Evolutionary conservation across 495 filamentous ascomycete genomes (phyloP).

Genomic region (Hamigera avellanea): DNA sequence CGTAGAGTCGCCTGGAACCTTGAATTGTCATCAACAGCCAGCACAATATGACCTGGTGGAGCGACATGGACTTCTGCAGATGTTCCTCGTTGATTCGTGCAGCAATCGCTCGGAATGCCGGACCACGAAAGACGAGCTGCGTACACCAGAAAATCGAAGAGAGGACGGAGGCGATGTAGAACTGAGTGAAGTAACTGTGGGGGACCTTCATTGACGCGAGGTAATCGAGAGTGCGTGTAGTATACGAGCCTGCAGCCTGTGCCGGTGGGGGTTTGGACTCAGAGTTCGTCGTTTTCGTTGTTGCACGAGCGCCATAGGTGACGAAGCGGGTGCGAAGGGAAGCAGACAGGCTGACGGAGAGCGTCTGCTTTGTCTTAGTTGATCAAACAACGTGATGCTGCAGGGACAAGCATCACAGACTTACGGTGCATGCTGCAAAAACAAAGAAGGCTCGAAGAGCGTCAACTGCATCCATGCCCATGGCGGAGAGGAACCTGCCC

Average conservation of each 20-base stretch:
- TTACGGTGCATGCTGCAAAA: slow-evolving; percentile 37
- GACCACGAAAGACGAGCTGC: slow-evolving; percentile 52
- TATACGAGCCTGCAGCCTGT: slow-evolving; percentile 1
- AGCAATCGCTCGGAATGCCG: slow-evolving; percentile 27
- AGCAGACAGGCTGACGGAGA: slow-evolving; percentile 39
- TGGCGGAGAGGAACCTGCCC: slow-evolving; percentile 15
- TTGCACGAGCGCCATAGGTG: slow-evolving; percentile 45
- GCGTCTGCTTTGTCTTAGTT: slow-evolving; percentile 30
- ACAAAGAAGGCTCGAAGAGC: slow-evolving; percentile 32
- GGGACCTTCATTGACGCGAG: slow-evolving; percentile 53
- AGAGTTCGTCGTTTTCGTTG: slow-evolving; percentile 9
- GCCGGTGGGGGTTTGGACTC: slow-evolving; percentile 4
- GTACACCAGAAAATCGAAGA: slow-evolving; percentile 66
- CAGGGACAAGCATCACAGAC: slow-evolving; percentile 2
- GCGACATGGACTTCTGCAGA: slow-evolving; percentile 39
- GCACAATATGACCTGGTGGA: slow-evolving; percentile 52
- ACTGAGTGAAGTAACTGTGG: slow-evolving; percentile 78
- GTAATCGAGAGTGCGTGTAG: slow-evolving; percentile 30
- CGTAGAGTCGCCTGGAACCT: slow-evolving; percentile 60
- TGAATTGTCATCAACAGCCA: slow-evolving; percentile 68
- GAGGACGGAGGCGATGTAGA: slow-evolving; percentile 63
- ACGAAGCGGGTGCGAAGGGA: slow-evolving; percentile 43
- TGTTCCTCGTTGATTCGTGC: slow-evolving; percentile 25
- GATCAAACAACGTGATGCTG: background rate
- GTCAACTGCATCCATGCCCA: slow-evolving; percentile 30